phyloP scores from a whole-genome alignment of 176 grass and related monocot genomes.

The Pontederia paniculata region DNA sequence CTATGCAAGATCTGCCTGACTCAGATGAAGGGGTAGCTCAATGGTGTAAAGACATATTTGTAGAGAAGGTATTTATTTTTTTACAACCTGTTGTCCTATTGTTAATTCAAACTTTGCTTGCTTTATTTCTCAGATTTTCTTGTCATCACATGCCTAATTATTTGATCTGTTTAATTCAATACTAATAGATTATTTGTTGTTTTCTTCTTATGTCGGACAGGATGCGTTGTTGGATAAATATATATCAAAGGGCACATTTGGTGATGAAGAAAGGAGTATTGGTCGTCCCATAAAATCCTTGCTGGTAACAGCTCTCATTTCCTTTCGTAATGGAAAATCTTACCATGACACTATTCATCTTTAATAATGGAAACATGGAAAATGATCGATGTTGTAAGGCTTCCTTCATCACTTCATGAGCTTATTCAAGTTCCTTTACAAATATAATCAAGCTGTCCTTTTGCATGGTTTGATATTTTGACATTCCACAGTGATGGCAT shows the following conservation, averaged over 20 bases:
- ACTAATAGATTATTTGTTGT: neutral
- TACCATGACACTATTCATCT: too few relatives aligned
- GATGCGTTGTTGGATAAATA: conserved; percentile 80
- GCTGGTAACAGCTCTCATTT: conserved; percentile 41
- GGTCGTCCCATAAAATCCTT: conserved; percentile 80
- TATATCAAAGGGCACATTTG: conserved; percentile 66
- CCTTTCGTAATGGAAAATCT: neutral
- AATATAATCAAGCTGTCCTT: too few relatives aligned
- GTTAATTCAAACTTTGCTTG: neutral
- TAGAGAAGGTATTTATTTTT: conserved; percentile 54
- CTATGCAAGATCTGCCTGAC: conserved; percentile 76
- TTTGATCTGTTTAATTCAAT: neutral
- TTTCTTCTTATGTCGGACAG: conserved; percentile 25
- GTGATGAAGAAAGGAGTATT: conserved; percentile 57
- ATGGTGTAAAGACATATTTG: conserved; percentile 90
- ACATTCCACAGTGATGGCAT: too few relatives aligned
- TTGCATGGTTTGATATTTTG: too few relatives aligned
- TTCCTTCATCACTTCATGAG: too few relatives aligned
- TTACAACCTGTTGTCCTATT: neutral
- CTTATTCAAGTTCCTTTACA: too few relatives aligned
- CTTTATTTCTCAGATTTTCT: neutral
- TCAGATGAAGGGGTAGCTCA: conserved; percentile 71
- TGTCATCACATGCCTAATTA: neutral
- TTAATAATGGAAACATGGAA: too few relatives aligned
- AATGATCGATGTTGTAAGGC: too few relatives aligned